Conservation (phyloP, 2,329 filamentous ascomycete species). For the Zymoseptoria pseudotritici region DNA sequence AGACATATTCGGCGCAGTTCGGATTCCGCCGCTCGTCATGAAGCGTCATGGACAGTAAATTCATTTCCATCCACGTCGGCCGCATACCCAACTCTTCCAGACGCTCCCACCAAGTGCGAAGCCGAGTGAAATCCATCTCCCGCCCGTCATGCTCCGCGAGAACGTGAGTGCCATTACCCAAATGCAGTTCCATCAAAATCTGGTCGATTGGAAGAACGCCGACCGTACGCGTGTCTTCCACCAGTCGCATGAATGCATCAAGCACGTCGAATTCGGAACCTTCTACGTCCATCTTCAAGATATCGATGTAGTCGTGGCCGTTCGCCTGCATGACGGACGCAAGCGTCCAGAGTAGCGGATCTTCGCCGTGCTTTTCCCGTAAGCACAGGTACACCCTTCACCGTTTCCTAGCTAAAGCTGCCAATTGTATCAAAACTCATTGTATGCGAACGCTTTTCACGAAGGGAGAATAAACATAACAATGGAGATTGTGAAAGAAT, state of each 20-base stretch:
- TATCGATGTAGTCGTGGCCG: slow-evolving; percentile 33
- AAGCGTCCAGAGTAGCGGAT: no score
- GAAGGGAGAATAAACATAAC: no score
- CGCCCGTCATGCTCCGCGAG: no score
- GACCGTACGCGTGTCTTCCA: neutral
- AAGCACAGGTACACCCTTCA: no score
- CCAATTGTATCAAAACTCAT: no score
- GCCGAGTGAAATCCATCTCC: neutral
- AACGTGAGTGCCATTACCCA: neutral
- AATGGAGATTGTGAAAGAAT: no score
- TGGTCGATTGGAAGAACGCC: neutral
- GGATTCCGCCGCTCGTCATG: neutral
- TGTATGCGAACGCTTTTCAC: no score
- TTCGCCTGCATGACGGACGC: no score
- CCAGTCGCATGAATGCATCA: neutral
- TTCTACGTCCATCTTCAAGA: slow-evolving; percentile 38
- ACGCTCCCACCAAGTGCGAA: slow-evolving; percentile 1
- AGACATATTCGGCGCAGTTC: neutral
- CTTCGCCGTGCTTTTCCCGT: no score
- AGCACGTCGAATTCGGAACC: slow-evolving; percentile 28
- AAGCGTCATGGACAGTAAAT: slow-evolving; percentile 1
- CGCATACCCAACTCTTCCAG: slow-evolving; percentile 1
- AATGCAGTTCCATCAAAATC: slow-evolving; percentile 1
- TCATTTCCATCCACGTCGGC: slow-evolving; percentile 1
- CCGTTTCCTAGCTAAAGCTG: no score